These are phyloP conservation scores for Pythium periplocum DNA, from an alignment of 352 stramenopile species.

Conservation along the genomic window DNA sequence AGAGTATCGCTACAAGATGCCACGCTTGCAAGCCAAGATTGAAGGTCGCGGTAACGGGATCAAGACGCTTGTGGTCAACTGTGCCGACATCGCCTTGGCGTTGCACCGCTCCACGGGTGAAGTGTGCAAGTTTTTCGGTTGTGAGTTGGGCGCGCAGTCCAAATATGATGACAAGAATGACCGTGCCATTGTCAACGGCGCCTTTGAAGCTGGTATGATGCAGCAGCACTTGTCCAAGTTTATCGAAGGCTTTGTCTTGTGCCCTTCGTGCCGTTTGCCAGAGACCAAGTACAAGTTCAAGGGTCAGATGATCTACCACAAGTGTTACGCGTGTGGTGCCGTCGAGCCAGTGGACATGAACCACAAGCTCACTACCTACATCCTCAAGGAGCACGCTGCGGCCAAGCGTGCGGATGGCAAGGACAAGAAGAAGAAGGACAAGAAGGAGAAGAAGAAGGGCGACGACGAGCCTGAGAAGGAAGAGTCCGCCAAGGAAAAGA, in stretches of 20 bases:
- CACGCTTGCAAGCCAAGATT: slow-evolving; percentile 94
- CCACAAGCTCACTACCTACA: slow-evolving; percentile 98
- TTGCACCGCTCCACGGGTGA: slow-evolving; percentile 94
- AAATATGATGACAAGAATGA: slow-evolving; percentile 96
- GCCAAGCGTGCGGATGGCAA: slow-evolving; percentile 86
- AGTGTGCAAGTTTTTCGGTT: slow-evolving; percentile 99
- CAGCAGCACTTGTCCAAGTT: slow-evolving; percentile 97
- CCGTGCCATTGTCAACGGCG: slow-evolving; percentile 96
- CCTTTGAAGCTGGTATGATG: slow-evolving; percentile 91
- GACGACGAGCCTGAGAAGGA: slow-evolving; percentile 67
- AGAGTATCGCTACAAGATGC: slow-evolving; percentile 99
- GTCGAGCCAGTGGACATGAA: slow-evolving; percentile 97
- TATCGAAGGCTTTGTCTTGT: slow-evolving; percentile 98
- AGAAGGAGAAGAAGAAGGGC: slow-evolving; percentile 48
- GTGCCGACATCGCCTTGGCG: slow-evolving; percentile 89
- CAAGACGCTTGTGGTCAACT: slow-evolving; percentile 99
- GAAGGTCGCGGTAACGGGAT: slow-evolving; percentile 99
- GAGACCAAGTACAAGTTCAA: slow-evolving; percentile 99
- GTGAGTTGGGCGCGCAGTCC: slow-evolving; percentile 97
- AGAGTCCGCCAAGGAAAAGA: slow-evolving; percentile 44
- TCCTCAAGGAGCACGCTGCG: slow-evolving; percentile 95
- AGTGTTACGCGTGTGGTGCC: slow-evolving; percentile 96
- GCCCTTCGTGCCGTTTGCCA: slow-evolving; percentile 93
- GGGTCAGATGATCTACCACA: slow-evolving; percentile 95
- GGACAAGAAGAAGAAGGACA: slow-evolving; percentile 73